Evolutionary conservation across 78 protist genomes (phyloP).

Genomic region (Tieghemostelium lacteum): DNA sequence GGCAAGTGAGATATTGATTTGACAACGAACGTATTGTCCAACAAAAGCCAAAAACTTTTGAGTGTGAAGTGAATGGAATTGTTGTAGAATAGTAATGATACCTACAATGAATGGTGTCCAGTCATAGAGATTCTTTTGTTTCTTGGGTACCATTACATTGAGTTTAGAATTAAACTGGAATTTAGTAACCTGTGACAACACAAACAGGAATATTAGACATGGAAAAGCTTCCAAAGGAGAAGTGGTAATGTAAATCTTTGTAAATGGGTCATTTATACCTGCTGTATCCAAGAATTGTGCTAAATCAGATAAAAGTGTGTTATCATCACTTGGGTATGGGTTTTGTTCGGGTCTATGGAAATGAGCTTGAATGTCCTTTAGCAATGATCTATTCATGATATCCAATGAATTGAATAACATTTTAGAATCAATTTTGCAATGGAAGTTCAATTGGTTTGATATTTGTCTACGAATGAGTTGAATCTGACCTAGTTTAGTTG

Average conservation of each 20-base stretch:
- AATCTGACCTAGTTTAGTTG: constrained; percentile 84
- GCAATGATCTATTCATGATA: constrained; percentile 80
- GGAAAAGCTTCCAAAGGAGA: constrained; percentile 74
- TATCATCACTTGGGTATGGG: constrained; percentile 91
- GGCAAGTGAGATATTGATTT: constrained; percentile 41
- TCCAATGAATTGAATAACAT: constrained; percentile 81
- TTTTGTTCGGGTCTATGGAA: constrained; percentile 86
- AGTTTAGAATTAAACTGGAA: constrained; percentile 57
- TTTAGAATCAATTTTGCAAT: constrained; percentile 84
- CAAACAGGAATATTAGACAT: constrained; percentile 59
- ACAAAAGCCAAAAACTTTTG: constrained; percentile 72
- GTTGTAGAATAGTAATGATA: constrained; percentile 90
- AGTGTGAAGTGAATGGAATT: constrained; percentile 89
- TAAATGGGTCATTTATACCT: constrained; percentile 88
- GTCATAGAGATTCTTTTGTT: constrained; percentile 72
- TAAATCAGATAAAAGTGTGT: constrained; percentile 83
- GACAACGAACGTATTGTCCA: constrained; percentile 90
- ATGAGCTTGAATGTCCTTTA: constrained; percentile 86
- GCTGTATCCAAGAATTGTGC: constrained; percentile 83
- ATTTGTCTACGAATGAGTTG: constrained; percentile 92
- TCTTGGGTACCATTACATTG: constrained; percentile 38
- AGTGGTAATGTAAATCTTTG: constrained; percentile 90
- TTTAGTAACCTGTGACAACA: constrained; percentile 65
- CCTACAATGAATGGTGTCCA: constrained; percentile 92
- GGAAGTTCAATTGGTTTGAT: constrained; percentile 82